Evolutionary conservation across 139 green algal species (phyloP), one percentile per base, ranked within the genome.

Genomic region (Zygnema cylindricum): DNA sequence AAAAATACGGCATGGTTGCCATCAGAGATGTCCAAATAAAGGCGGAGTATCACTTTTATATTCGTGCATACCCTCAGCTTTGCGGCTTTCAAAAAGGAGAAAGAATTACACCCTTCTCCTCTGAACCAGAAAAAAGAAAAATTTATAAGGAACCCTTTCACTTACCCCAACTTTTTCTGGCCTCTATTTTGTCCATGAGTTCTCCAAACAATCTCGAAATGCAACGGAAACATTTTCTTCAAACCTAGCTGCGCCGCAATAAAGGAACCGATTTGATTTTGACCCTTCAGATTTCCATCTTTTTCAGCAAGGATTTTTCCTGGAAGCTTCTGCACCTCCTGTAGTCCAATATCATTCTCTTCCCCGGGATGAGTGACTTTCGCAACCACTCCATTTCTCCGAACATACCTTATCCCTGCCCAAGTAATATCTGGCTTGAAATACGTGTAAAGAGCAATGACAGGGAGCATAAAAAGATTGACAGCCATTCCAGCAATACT

Each of bases 381-480:
- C 16, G 78, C 78, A 23, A 85, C 78, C 0, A 85, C 36, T 30
- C 78, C 78, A 35, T 38, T 42, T n/a, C 36, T 43, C 30, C 78
- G 36, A 55, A 85, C 78, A 79, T 85, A 85, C 38, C 41, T 69
- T n/a, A 85, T 85, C 23, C 78, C 78, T 42, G 78, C 78, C 78
- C 78, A 85, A 23, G 78, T 85, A 41, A 85, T 85, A 63, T 43
- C 78, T 0, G 78, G 76, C 76, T 83, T 49, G 57, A 83, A 33
- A 54, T 83, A 83, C 30, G 78, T 85, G 78, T 85, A 85, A 7
- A 85, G 49, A 11, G 78, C 78, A 54, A 85, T 85, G 35, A 85
- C 78, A 30, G 78, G 78, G 40, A 85, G 21, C 35, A 85, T 39
- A 22, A 63, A 7, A 40, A 85, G 78, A 63, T 85, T 85, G 49